phyloP scores from a whole-genome alignment of 768 basidiomycete species.

The Boletus rex-veris region DNA sequence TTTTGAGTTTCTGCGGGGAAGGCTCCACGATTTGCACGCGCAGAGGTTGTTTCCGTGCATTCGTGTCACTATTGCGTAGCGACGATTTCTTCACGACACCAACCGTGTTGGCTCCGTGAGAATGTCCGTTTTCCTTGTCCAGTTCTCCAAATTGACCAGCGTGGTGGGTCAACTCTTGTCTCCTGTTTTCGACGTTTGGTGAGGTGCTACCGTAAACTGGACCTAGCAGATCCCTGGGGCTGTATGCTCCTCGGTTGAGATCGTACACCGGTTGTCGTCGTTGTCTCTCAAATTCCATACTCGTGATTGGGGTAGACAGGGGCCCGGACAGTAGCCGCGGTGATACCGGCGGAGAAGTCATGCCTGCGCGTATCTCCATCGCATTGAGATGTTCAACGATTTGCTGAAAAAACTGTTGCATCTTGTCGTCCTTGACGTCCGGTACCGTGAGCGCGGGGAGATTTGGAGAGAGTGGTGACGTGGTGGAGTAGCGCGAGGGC shows the following conservation, averaged over 20 bases:
- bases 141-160: conserved; percentile 19
- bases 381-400: conserved; percentile 76
- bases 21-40: conserved; percentile 58
- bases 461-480: conserved; percentile 34
- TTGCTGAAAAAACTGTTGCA: conserved; percentile 84
- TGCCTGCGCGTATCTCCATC: conserved; percentile 55
- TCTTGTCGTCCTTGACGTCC: conserved; percentile 65
- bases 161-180: neutral
- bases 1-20: conserved; percentile 35
- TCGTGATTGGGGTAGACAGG: conserved; percentile 11
- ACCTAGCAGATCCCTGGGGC: conserved; percentile 39
- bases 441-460: conserved; percentile 58
- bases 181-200: conserved; percentile 3
- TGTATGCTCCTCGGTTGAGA: neutral
- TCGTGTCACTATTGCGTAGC: conserved; percentile 31
- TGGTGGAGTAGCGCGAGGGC: conserved; percentile 24
- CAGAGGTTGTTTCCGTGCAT: conserved; percentile 18
- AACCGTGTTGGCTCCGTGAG: conserved; percentile 1
- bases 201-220: conserved; percentile 9
- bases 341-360: conserved; percentile 13
- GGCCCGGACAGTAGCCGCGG: conserved; percentile 12
- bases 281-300: conserved; percentile 21
- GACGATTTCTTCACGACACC: conserved; percentile 44
- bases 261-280: conserved; percentile 9
- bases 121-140: conserved; percentile 58